Percentiles rank a stretch among this genome's conserved stretches.
Evolutionary conservation across 176 grass and related monocot genomes (phyloP).

Genomic region (Eremochloa ophiuroides): DNA sequence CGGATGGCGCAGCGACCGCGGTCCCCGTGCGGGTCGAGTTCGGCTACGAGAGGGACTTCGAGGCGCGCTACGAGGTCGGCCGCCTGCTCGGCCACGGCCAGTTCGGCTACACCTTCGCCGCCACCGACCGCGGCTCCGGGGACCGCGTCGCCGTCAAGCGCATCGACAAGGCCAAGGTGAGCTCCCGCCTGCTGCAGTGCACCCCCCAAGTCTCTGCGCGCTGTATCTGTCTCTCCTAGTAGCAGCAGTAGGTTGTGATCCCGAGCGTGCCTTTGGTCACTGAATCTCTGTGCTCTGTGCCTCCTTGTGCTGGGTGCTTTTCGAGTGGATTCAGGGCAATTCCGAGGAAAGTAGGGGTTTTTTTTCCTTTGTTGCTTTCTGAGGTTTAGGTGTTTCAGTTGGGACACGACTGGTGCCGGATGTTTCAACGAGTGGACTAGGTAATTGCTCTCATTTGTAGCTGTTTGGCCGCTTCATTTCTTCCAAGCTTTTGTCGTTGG

Average conservation of each 20-base stretch:
- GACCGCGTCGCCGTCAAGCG: conserved; percentile 93
- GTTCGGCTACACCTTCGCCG: conserved; percentile 96
- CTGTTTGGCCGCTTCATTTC: background rate
- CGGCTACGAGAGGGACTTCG: conserved; percentile 81
- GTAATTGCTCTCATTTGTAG: background rate
- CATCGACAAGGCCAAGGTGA: conserved; percentile 96
- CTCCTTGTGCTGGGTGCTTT: background rate
- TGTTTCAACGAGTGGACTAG: background rate
- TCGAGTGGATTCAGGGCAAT: background rate
- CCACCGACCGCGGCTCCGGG: conserved; percentile 58
- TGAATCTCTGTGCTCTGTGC: background rate
- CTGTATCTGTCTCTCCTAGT: background rate
- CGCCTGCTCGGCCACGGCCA: conserved; percentile 93
- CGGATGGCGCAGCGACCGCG: background rate
- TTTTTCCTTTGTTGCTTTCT: background rate
- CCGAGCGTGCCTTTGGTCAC: background rate
- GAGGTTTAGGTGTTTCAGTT: background rate
- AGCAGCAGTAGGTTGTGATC: background rate
- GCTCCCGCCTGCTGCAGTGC: background rate
- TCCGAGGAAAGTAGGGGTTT: background rate
- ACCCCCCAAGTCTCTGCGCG: no score
- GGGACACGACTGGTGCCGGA: background rate
- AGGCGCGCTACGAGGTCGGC: conserved; percentile 68
- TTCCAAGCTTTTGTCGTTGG: background rate
- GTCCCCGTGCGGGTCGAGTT: conserved; percentile 41